Evolutionary conservation across 257 asterid genomes (phyloP).

Genomic region (Penstemon barbatus): DNA sequence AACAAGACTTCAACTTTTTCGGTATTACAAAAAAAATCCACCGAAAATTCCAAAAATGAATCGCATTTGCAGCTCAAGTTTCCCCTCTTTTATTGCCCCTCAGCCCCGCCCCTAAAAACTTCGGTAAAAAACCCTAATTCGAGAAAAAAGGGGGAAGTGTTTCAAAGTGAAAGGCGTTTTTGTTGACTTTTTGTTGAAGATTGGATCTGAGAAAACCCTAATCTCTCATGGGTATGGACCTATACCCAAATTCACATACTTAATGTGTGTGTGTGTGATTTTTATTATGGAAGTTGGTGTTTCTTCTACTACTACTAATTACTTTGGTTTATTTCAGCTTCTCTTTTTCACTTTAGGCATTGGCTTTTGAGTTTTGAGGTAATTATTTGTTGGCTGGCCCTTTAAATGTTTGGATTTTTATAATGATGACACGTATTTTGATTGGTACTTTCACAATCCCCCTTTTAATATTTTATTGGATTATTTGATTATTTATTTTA

Average conservation of each 20-base stretch:
- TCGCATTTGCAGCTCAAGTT: conserved; percentile 52
- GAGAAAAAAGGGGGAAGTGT: conserved; percentile 12
- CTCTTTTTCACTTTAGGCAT: neutral
- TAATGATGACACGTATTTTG: too few species aligned
- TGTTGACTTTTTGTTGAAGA: conserved; percentile 33
- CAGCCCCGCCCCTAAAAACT: conserved; percentile 2
- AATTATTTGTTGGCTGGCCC: too few species aligned
- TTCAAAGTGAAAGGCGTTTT: conserved; percentile 12
- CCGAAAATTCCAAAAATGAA: conserved; percentile 40
- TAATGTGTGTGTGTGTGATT: conserved; percentile 11
- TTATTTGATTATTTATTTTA: too few species aligned
- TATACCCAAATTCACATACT: conserved; percentile 36
- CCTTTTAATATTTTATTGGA: too few species aligned
- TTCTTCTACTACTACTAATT: neutral
- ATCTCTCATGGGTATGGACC: conserved; percentile 32
- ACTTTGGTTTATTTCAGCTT: neutral
- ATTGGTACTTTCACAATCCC: too few species aligned
- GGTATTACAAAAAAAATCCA: conserved; percentile 41
- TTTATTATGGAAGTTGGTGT: neutral
- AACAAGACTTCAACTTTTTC: conserved; percentile 44
- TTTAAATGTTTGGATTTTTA: too few species aligned
- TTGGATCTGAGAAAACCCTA: conserved; percentile 46
- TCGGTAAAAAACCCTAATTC: conserved; percentile 28
- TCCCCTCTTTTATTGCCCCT: conserved; percentile 13
- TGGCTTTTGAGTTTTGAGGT: too few species aligned